Conservation (phyloP, 1,284 basidiomycete species). For the Microbotryum violaceum region DNA sequence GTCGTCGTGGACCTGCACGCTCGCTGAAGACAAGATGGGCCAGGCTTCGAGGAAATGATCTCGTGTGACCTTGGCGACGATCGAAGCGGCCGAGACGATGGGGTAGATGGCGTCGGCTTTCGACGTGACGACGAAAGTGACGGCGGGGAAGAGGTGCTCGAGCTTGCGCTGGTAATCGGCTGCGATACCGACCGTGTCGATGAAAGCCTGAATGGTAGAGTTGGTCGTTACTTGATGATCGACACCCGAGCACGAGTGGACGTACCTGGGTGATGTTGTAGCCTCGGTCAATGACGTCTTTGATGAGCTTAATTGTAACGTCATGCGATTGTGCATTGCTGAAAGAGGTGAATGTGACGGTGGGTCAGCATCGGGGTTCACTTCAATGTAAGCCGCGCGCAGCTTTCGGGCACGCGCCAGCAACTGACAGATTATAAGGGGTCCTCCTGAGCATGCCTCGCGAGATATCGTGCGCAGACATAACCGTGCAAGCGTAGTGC, state of each 20-base stretch:
- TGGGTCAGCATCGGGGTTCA: not conserved
- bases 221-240: not conserved
- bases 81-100: slow-evolving; percentile 92
- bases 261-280: slow-evolving; percentile 72
- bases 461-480: slow-evolving; percentile 87
- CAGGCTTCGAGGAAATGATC: slow-evolving; percentile 84
- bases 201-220: slow-evolving; percentile 62
- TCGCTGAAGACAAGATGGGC: slow-evolving; percentile 48
- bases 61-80: slow-evolving; percentile 92
- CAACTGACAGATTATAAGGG: slow-evolving; percentile 64
- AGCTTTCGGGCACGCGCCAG: not conserved
- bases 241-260: not conserved
- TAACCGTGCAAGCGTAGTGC: slow-evolving; percentile 74
- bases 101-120: slow-evolving; percentile 95
- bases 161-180: slow-evolving; percentile 75
- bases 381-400: not conserved
- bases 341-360: not conserved
- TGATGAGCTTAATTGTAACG: slow-evolving; percentile 81
- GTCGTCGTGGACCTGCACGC: slow-evolving; percentile 10
- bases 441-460: slow-evolving; percentile 78
- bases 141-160: slow-evolving; percentile 66
- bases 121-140: slow-evolving; percentile 77
- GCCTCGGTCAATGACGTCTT: slow-evolving; percentile 68
- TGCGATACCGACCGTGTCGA: slow-evolving; percentile 88
- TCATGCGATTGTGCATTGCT: slow-evolving; percentile 82